Percentiles rank a stretch among this genome's conserved stretches.
phyloP scores from a whole-genome alignment of 1,139 yeast species.

The Yamadazyma sp. region DNA sequence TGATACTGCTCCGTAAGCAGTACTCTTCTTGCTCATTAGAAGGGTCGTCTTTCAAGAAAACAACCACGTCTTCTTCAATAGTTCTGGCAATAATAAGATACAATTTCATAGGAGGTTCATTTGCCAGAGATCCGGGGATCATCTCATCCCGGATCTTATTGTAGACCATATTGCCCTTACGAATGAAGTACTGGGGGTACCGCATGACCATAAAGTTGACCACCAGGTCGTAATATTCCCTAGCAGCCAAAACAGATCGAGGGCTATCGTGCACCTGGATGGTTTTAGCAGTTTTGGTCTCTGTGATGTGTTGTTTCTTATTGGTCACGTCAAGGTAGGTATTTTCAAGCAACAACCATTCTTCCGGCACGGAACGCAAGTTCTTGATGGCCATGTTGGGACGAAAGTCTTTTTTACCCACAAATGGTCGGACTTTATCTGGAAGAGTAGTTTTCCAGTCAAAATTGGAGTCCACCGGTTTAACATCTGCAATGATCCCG shows the following conservation, averaged over 20 bases:
- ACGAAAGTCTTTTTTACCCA: slow-evolving; percentile 34
- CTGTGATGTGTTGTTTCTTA: slow-evolving; percentile 21
- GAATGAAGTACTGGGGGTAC: slow-evolving; percentile 35
- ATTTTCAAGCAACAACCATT: slow-evolving; percentile 40
- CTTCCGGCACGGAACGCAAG: slow-evolving; percentile 29
- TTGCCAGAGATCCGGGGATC: slow-evolving; percentile 23
- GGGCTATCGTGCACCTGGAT: slow-evolving; percentile 21
- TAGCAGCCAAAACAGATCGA: slow-evolving; percentile 25
- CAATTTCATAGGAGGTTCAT: slow-evolving; percentile 20
- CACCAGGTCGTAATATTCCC: slow-evolving; percentile 33
- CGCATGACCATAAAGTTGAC: slow-evolving; percentile 27
- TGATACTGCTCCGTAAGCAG: slow-evolving; percentile 32
- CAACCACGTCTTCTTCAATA: slow-evolving; percentile 42
- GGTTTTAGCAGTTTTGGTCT: slow-evolving; percentile 22
- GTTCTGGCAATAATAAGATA: slow-evolving; percentile 25
- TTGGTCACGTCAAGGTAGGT: slow-evolving; percentile 28
- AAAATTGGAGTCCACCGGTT: slow-evolving; percentile 29
- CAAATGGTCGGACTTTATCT: slow-evolving; percentile 53
- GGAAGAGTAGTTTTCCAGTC: slow-evolving; percentile 51
- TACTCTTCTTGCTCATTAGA: slow-evolving; percentile 34
- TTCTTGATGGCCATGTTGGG: slow-evolving; percentile 40
- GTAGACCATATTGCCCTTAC: slow-evolving; percentile 15
- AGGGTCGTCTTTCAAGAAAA: slow-evolving; percentile 38
- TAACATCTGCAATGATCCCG: slow-evolving; percentile 6
- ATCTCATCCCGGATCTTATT: slow-evolving; percentile 30